phyloP scores from a whole-genome alignment of 177 flowering plant genomes.

The Vitis hybrid region DNA sequence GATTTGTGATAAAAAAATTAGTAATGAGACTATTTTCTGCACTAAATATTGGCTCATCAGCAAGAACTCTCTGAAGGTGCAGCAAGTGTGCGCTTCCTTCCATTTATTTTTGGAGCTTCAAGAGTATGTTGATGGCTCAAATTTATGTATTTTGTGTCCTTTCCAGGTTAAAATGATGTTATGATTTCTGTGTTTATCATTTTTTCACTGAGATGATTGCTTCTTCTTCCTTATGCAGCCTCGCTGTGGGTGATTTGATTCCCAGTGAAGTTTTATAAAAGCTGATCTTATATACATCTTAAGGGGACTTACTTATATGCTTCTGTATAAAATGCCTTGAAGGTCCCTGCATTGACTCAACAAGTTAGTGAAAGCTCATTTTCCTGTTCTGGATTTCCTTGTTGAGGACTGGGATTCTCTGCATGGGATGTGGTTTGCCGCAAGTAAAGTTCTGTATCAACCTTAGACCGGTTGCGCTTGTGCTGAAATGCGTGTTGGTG shows the following conservation, averaged over 20 bases:
- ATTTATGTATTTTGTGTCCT: not conserved
- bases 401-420: not conserved
- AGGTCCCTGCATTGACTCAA: constrained; percentile 3
- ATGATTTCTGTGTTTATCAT: not conserved
- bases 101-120: not conserved
- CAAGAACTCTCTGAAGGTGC: too few relatives aligned
- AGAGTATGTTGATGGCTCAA: not conserved
- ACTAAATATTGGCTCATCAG: too few relatives aligned
- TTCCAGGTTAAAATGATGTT: not conserved
- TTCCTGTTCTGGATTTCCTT: constrained; percentile 6
- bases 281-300: not conserved
- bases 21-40: too few relatives aligned
- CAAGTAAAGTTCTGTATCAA: not conserved
- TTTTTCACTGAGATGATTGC: constrained; percentile 1
- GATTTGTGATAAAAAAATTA: too few relatives aligned
- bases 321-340: constrained; percentile 8
- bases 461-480: not conserved
- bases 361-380: constrained; percentile 9
- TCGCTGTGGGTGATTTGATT: not conserved
- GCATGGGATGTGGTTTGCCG: not conserved
- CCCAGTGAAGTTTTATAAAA: not conserved
- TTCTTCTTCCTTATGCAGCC: not conserved
- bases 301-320: not conserved
- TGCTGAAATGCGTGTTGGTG: constrained; percentile 2
- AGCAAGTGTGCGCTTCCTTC: too few relatives aligned